Evolutionary conservation across 176 grass and related monocot genomes (phyloP), one percentile per base, ranked within the genome.

Genomic region (Oryza glumipatula): DNA sequence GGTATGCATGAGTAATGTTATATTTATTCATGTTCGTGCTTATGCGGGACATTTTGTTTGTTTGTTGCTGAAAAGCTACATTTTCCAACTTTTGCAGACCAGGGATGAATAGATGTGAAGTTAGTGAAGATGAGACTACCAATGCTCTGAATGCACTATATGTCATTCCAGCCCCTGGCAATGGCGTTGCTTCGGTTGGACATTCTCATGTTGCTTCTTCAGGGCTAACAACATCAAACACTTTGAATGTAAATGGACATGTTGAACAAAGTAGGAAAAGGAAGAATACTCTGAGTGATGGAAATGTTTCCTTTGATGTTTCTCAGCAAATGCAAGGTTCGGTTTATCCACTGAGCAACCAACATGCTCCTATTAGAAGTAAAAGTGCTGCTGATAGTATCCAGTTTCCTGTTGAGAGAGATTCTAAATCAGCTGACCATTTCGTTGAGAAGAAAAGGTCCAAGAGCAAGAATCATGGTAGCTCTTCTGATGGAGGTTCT

Each of bases 81-180:
- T 63, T 45, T 71, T 68, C 44, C 51, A 73, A 76, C 33, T 85
- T 94, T 72, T 92, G 78, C 83, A 99, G 96, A 69, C 93, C 93
- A 82, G 90, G 93, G 73, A 86, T 85, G 94, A 99, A 99, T 83
- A 89, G 88, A 66, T 98, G 96, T 47, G 93, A 95, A 19, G 63
- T 98, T 81, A 89, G 87, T 70, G 96, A 95, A 83, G 91, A 98
- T 82, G 93, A 95, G 67, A 98, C 96, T 49, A 95, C 89, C n/a
- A 90, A 91, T 88, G 96, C 91, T 80, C 77, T 94, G 51, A 93
- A 92, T 92, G 87, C 85, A 74, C 89, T 98, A 32, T 95, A 98
- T 82, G 35, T 88, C 32, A 75, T 87, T 60, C 85, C 93, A 70
- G 76, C 76, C 54, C 85, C 87, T 51, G 86, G 80, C 13, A 91